Percentiles rank a stretch among this genome's conserved stretches.
These are phyloP conservation scores for Solanum lycopersicoides DNA, from an alignment of 257 asterid genomes.

Conservation along the genomic window DNA sequence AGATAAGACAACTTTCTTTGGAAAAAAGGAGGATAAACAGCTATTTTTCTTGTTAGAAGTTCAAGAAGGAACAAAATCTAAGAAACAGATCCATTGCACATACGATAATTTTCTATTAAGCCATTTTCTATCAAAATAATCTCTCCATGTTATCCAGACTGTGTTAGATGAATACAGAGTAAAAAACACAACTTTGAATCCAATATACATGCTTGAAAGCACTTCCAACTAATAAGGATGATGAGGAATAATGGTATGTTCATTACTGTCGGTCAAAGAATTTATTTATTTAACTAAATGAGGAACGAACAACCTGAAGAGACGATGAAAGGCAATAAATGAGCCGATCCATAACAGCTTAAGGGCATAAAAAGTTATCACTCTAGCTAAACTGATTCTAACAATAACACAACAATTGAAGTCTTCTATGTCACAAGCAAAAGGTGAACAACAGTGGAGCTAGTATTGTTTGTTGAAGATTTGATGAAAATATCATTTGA, in stretches of 20 bases:
- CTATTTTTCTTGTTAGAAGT: background rate
- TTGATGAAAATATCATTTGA: background rate
- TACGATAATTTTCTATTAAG: background rate
- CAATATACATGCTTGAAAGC: background rate
- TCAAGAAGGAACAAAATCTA: background rate
- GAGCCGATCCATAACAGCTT: background rate
- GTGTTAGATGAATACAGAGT: background rate
- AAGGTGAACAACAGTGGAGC: background rate
- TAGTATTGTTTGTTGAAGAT: background rate
- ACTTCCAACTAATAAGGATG: background rate
- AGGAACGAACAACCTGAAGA: background rate
- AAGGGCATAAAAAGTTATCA: background rate
- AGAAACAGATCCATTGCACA: slow-evolving; percentile 1
- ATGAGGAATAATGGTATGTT: background rate
- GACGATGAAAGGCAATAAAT: background rate
- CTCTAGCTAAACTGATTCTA: background rate
- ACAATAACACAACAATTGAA: background rate
- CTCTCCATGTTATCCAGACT: background rate
- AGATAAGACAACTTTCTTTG: background rate
- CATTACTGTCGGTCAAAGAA: background rate
- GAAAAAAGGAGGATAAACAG: background rate
- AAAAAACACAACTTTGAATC: background rate
- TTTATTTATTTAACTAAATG: background rate
- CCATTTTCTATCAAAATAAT: background rate
- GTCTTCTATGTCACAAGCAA: background rate